These are phyloP conservation scores for Chaetomidium leptoderma DNA, from an alignment of 495 filamentous ascomycete genomes.

Conservation along the genomic window DNA sequence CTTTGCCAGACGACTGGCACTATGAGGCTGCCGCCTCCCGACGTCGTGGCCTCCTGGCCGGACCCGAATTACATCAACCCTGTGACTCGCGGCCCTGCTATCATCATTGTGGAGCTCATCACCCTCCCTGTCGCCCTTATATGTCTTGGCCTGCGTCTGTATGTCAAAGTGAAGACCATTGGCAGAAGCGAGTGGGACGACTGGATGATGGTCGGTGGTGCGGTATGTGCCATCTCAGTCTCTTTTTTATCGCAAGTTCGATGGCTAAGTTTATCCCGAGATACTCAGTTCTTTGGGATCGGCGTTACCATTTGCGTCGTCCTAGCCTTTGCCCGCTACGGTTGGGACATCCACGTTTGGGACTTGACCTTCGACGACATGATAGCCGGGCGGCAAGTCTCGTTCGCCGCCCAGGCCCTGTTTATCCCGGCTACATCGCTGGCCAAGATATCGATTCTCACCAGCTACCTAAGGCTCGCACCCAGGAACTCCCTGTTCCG, in stretches of 20 bases:
- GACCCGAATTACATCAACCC: constrained; percentile 54
- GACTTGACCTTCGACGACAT: constrained; percentile 20
- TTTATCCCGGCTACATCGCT: constrained; percentile 29
- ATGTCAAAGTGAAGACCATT: constrained; percentile 20
- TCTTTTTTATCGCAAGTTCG: neutral
- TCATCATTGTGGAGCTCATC: constrained; percentile 27
- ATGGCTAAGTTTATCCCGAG: neutral
- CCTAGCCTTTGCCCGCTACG: constrained; percentile 23
- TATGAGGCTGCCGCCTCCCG: constrained; percentile 46
- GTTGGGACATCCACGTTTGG: constrained; percentile 31
- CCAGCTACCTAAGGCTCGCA: constrained; percentile 51
- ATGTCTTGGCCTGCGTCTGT: constrained; percentile 25
- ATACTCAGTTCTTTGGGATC: constrained; percentile 21
- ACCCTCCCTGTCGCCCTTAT: constrained; percentile 21
- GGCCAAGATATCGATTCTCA: constrained; percentile 49
- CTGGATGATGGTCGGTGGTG: constrained; percentile 29
- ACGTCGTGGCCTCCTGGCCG: constrained; percentile 50
- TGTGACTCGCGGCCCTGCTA: constrained; percentile 42
- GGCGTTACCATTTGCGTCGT: constrained; percentile 26
- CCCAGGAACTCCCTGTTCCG: constrained; percentile 36
- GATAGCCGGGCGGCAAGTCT: constrained; percentile 23
- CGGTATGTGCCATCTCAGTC: constrained; percentile 12
- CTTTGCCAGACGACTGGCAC: constrained; percentile 5
- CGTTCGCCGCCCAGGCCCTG: constrained; percentile 28
- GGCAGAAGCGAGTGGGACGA: constrained; percentile 26